phyloP scores from a whole-genome alignment of 2,329 filamentous ascomycete genomes.

The Epichloe baconii region DNA sequence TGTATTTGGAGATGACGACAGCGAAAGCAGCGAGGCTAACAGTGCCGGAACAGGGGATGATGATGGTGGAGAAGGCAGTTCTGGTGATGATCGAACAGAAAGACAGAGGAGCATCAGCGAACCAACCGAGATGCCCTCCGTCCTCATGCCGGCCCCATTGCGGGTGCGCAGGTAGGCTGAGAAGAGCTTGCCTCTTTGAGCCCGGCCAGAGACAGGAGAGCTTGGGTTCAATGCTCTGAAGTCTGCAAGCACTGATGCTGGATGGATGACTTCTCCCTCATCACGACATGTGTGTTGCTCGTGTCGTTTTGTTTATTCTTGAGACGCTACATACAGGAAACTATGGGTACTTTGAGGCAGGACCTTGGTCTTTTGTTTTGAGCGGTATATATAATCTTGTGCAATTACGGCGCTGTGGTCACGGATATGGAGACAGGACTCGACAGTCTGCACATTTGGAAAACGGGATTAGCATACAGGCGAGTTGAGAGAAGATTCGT shows the following conservation, averaged over 20 bases:
- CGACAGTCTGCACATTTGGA: conserved; percentile 2
- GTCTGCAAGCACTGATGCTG: not conserved
- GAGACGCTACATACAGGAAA: not conserved
- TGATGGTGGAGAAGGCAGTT: conserved; percentile 40
- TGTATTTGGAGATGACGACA: conserved; percentile 57
- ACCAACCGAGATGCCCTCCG: conserved; percentile 22
- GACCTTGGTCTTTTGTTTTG: not conserved
- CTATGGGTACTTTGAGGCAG: not conserved
- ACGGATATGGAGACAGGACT: not conserved
- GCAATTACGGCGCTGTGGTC: not conserved
- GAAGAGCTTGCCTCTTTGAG: not conserved
- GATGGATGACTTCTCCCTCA: not conserved
- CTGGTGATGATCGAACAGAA: conserved; percentile 41
- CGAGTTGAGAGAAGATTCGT: not conserved
- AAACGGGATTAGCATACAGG: conserved; percentile 1
- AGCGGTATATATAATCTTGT: not conserved
- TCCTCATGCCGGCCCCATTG: conserved; percentile 22
- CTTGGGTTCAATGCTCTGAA: not conserved
- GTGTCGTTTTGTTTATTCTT: not conserved
- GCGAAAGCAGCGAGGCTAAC: conserved; percentile 54
- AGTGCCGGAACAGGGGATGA: conserved; percentile 29
- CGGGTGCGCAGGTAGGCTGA: conserved; percentile 16
- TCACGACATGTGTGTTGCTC: not conserved
- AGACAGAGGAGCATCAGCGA: conserved; percentile 42
- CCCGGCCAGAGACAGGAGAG: not conserved